Evolutionary conservation across 208 protist species (phyloP).

Genomic region (Hexamita inflata): DNA sequence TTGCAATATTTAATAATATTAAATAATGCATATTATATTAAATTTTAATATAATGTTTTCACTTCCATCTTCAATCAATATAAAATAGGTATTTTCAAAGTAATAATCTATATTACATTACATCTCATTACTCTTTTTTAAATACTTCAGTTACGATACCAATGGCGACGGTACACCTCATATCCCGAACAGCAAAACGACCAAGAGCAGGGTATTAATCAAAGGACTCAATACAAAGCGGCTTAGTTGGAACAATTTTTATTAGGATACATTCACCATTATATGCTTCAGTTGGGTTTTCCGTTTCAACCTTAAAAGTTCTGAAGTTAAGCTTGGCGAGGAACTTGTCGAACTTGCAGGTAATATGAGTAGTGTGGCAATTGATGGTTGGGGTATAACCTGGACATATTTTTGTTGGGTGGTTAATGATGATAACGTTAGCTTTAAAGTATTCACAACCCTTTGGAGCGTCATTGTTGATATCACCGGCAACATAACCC

Average conservation of each 20-base stretch:
- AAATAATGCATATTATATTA: no score
- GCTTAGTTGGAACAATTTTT: slow-evolving; percentile 27
- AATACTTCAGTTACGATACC: slow-evolving; percentile 63
- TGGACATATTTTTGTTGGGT: slow-evolving; percentile 39
- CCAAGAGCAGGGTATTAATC: slow-evolving; percentile 71
- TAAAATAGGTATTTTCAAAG: no score
- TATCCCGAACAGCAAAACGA: slow-evolving; percentile 75
- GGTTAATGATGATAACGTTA: slow-evolving; percentile 39
- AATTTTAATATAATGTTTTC: no score
- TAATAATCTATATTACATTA: no score
- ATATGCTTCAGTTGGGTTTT: neutral
- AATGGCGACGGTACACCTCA: slow-evolving; percentile 69
- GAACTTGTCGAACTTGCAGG: slow-evolving; percentile 38
- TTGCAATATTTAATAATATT: no score
- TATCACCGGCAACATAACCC: slow-evolving; percentile 35
- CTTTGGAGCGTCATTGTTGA: slow-evolving; percentile 27
- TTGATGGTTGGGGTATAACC: slow-evolving; percentile 42
- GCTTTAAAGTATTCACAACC: slow-evolving; percentile 29
- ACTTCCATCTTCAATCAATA: no score
- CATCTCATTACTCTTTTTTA: no score
- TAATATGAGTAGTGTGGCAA: slow-evolving; percentile 44
- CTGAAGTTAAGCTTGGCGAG: slow-evolving; percentile 34
- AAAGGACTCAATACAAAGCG: slow-evolving; percentile 75
- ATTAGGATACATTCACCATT: slow-evolving; percentile 26
- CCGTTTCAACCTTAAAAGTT: slow-evolving; percentile 1